A percentile compares a stretch with the other conserved stretches of the same genome.
These are phyloP conservation scores for Linnemannia hyalina DNA, from an alignment of 192 early-diverging fungal genomes.

Conservation along the genomic window DNA sequence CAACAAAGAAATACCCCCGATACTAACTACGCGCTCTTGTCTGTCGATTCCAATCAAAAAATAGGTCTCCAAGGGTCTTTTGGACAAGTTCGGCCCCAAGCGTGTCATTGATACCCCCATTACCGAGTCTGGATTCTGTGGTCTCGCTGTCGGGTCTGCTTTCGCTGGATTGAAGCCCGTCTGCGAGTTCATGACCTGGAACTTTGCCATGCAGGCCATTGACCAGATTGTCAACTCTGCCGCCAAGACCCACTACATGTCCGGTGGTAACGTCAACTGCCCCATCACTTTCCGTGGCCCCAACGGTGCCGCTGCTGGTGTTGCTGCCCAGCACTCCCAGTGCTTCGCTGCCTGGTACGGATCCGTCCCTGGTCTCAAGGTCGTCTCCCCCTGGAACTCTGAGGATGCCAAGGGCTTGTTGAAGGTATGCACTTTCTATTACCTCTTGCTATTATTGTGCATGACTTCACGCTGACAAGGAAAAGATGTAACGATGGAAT, in stretches of 20 bases:
- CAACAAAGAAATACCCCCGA: neutral
- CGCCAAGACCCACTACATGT: conserved; percentile 98
- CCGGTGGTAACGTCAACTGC: conserved; percentile 86
- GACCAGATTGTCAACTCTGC: conserved; percentile 99
- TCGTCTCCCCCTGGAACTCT: conserved; percentile 94
- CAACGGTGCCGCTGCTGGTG: conserved; percentile 97
- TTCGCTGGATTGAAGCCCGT: conserved; percentile 94
- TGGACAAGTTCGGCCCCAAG: conserved; percentile 97
- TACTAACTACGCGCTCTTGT: neutral
- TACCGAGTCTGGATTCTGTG: conserved; percentile 98
- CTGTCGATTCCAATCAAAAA: neutral
- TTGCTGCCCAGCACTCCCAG: conserved; percentile 99
- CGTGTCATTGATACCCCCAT: conserved; percentile 99
- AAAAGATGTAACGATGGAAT: neutral
- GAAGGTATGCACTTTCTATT: conserved; percentile 65
- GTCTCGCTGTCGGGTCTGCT: conserved; percentile 95
- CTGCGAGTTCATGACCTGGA: conserved; percentile 99
- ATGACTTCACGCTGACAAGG: neutral
- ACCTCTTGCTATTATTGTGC: neutral
- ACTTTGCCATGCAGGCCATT: conserved; percentile 99
- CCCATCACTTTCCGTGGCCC: conserved; percentile 99
- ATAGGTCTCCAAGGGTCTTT: conserved; percentile 94
- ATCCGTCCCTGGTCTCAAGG: conserved; percentile 96
- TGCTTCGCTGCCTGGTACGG: conserved; percentile 99
- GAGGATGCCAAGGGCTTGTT: conserved; percentile 98